Evolutionary conservation across 495 filamentous ascomycete genomes (phyloP).

Genomic region (Penicillium macrosclerotiorum): DNA sequence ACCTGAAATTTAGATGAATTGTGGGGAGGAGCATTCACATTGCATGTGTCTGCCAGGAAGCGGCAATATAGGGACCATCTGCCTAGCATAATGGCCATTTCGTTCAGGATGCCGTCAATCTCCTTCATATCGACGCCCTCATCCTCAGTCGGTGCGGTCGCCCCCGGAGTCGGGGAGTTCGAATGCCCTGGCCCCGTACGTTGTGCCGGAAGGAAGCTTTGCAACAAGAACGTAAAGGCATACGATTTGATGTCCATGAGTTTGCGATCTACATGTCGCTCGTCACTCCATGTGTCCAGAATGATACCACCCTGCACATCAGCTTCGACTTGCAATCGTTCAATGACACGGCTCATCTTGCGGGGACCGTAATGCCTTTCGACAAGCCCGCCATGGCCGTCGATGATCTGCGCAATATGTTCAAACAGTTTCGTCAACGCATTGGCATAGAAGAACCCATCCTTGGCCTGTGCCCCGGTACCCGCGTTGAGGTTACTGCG

Average conservation of each 20-base stretch:
- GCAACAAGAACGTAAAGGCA: slow-evolving; percentile 93
- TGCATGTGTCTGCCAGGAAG: slow-evolving; percentile 82
- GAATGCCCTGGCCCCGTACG: slow-evolving; percentile 53
- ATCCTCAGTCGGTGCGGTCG: slow-evolving; percentile 60
- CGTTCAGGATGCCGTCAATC: slow-evolving; percentile 79
- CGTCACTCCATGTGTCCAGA: slow-evolving; percentile 91
- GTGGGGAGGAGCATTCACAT: slow-evolving; percentile 49
- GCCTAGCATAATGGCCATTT: slow-evolving; percentile 86
- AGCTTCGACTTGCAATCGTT: slow-evolving; percentile 87
- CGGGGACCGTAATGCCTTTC: slow-evolving; percentile 89
- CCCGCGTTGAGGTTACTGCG: slow-evolving; percentile 71
- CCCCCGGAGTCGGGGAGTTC: slow-evolving; percentile 64
- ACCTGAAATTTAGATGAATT: too few species aligned
- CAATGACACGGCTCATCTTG: slow-evolving; percentile 95
- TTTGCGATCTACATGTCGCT: slow-evolving; percentile 76
- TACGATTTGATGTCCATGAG: slow-evolving; percentile 95
- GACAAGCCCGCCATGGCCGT: slow-evolving; percentile 83
- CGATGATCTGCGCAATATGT: slow-evolving; percentile 94
- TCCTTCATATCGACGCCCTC: slow-evolving; percentile 96
- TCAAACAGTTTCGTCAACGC: slow-evolving; percentile 90
- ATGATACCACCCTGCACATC: slow-evolving; percentile 98
- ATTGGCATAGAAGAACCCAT: slow-evolving; percentile 89
- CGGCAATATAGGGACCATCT: slow-evolving; percentile 90
- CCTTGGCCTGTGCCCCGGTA: slow-evolving; percentile 58
- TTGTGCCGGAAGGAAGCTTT: slow-evolving; percentile 81